Evolutionary conservation across 2,329 filamentous ascomycete genomes (phyloP).

Genomic region (Exophiala sp.): DNA sequence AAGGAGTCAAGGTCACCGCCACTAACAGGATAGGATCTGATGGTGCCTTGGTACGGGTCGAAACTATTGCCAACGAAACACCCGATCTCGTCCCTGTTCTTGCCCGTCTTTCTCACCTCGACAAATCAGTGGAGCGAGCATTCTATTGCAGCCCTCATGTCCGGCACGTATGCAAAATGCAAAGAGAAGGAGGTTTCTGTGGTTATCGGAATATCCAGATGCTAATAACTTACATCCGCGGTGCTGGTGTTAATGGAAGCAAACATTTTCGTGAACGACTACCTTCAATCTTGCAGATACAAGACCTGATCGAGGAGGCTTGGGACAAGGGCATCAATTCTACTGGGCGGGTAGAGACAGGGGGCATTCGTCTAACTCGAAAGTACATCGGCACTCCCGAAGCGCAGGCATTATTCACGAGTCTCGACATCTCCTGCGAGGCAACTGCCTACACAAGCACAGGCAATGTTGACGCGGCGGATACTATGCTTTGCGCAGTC

Average conservation of each 20-base stretch:
- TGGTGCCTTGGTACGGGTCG: constrained; percentile 42
- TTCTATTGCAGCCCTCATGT: constrained; percentile 76
- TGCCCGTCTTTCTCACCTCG: constrained; percentile 61
- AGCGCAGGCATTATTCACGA: constrained; percentile 75
- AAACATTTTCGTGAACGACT: constrained; percentile 59
- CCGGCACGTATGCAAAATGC: constrained; percentile 76
- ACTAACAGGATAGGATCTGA: constrained; percentile 48
- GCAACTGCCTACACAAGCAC: constrained; percentile 57
- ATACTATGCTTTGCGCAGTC: constrained; percentile 63
- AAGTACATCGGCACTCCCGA: constrained; percentile 96
- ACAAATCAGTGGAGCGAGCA: constrained; percentile 61
- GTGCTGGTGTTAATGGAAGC: constrained; percentile 53
- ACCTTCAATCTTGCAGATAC: constrained; percentile 76
- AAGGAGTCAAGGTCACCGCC: constrained; percentile 55
- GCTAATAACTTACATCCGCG: constrained; percentile 74
- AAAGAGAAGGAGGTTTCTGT: constrained; percentile 84
- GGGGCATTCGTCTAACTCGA: constrained; percentile 79
- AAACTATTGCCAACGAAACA: constrained; percentile 46
- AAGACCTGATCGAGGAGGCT: constrained; percentile 79
- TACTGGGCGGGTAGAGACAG: constrained; percentile 73
- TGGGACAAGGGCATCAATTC: constrained; percentile 84
- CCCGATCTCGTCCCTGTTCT: constrained; percentile 61
- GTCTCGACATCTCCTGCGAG: constrained; percentile 65
- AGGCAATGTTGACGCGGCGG: constrained; percentile 45
- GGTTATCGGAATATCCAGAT: constrained; percentile 96